Base-by-base conservation (phyloP, 345 rosid genomes). In the Hirschfeldia incana region DNA sequence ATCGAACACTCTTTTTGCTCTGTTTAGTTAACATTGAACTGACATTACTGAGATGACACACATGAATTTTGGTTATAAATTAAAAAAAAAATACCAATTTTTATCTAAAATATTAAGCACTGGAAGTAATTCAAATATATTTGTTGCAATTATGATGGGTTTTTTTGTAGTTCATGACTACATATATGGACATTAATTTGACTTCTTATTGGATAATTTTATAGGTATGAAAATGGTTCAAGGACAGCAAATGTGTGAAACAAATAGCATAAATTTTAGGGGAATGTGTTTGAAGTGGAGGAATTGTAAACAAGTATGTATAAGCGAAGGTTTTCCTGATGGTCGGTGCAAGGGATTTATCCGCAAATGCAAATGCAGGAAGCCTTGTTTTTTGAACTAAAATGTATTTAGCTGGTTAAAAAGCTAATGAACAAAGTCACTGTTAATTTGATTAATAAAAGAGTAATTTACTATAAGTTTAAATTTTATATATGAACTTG, bases 231-330 rank as follows among this genome's bases (percentile, higher is more conserved):
- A 44, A 0, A 61, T 28, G 11, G 60, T 61, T 73, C n/a, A 61
- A 42, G 60, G 76, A 44, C 60, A 61, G 61, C 44, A 61, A 39
- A 73, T 29, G 11, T 73, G 76, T 3, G 17, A 61, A 42, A 0
- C 68, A 60, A 61, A 3, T 21, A 73, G 59, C 17, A 0, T n/a
- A 7, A 0, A 28, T 3, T 61, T 3, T 17, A 27, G n/a, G 27
- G 76, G 42, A 0, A 8, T 59, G 10, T 72, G 67, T 37, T 0
- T 37, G 26, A 60, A n/a, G 0, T 60, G 67, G 76, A 59, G 67
- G 4, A 60, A 8, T 39, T 44, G 67, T 27, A 26, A 2, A 11
- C 36, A 2, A 27, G 67, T 72, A 3, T 72, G 76, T 16, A 4
- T 37, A 0, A 60, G 67, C 2, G 58, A 72, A 72, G 76, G 58